Percentiles rank a stretch among this genome's conserved stretches.
Conservation (phyloP, 805 yeast species). For the Pichia exigua region DNA sequence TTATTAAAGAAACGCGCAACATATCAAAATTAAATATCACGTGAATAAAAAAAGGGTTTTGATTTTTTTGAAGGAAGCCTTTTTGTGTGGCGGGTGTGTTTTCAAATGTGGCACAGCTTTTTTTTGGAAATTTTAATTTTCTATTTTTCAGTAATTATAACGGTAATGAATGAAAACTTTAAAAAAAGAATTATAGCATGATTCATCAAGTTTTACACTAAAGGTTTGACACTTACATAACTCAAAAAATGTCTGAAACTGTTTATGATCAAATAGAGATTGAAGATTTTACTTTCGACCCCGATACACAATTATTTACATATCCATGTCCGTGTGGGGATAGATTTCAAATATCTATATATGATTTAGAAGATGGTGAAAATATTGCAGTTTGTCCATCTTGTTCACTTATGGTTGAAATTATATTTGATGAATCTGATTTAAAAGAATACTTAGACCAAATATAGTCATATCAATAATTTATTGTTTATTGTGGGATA, state of each 20-base stretch:
- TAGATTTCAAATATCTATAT: conserved; percentile 75
- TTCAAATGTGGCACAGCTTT: not conserved
- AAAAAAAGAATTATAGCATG: not conserved
- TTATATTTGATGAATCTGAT: conserved; percentile 70
- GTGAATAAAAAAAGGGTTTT: conserved; percentile 2
- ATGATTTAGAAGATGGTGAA: conserved; percentile 84
- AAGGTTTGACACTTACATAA: not conserved
- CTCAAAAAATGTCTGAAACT: conserved; percentile 38
- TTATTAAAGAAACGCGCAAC: not conserved
- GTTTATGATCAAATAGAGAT: conserved; percentile 93
- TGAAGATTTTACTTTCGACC: conserved; percentile 91
- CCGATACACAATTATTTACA: conserved; percentile 70
- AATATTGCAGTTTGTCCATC: conserved; percentile 95
- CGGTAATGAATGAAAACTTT: no score
- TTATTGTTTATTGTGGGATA: conserved; percentile 1
- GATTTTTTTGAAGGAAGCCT: no score
- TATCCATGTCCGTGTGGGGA: conserved; percentile 99
- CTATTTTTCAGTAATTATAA: no score
- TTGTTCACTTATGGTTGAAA: conserved; percentile 88
- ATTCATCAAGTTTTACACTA: no score
- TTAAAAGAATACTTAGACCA: conserved; percentile 37
- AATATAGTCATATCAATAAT: not conserved
- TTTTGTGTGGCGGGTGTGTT: not conserved
- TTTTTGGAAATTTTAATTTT: no score
- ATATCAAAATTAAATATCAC: conserved; percentile 5